These are phyloP conservation scores for Artemisia argyi DNA, from an alignment of 129 eudicot species.

Conservation along the genomic window DNA sequence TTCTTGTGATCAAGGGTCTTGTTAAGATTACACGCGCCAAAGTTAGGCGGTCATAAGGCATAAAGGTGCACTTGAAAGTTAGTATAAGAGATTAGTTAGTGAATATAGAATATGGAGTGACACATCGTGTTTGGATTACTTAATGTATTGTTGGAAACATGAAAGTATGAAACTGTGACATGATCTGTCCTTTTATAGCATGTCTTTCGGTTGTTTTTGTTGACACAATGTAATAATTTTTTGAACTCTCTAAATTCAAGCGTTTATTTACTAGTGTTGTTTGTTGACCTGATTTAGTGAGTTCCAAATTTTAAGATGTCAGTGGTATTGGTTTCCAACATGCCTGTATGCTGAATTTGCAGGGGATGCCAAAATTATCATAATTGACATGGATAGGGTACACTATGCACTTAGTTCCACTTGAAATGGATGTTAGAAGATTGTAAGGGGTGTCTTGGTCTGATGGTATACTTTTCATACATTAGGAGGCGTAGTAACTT, in stretches of 20 bases:
- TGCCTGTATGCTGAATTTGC: constrained; percentile 7
- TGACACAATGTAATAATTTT: background rate
- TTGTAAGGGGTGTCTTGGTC: too few species aligned
- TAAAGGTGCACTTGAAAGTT: too few species aligned
- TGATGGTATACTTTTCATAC: too few species aligned
- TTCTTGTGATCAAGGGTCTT: too few species aligned
- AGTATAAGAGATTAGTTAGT: background rate
- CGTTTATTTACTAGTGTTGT: too few species aligned
- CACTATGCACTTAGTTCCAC: constrained; percentile 4
- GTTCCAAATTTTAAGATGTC: background rate
- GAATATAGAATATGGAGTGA: background rate
- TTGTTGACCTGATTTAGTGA: too few species aligned
- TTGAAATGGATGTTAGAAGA: background rate
- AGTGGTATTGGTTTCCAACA: background rate
- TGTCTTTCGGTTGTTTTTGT: background rate
- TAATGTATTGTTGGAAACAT: constrained; percentile 9
- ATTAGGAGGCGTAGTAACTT: too few species aligned
- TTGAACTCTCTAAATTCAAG: too few species aligned
- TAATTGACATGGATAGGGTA: background rate
- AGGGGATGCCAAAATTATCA: background rate
- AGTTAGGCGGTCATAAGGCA: too few species aligned
- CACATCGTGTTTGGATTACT: background rate
- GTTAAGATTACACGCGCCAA: too few species aligned
- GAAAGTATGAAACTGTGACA: constrained; percentile 8
- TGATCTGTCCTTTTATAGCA: background rate